phyloP scores from a whole-genome alignment of 1,139 yeast genomes.

The Diutina neorugosa region DNA sequence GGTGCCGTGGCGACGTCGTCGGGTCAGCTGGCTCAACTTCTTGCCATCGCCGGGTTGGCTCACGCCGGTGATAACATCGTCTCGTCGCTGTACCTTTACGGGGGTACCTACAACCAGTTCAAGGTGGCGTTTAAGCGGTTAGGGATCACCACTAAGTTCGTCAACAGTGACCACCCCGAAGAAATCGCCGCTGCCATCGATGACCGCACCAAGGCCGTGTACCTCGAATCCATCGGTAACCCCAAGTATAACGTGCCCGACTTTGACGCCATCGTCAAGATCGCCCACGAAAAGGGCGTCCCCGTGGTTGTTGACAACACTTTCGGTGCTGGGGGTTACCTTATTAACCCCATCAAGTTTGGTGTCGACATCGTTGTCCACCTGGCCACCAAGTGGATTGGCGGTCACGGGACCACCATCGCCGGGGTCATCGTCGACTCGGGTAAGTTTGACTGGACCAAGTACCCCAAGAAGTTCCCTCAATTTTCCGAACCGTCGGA shows the following conservation, averaged over 20 bases:
- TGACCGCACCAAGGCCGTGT: slow-evolving; percentile 78
- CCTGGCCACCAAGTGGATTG: slow-evolving; percentile 97
- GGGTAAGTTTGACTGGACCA: slow-evolving; percentile 86
- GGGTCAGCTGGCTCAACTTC: slow-evolving; percentile 90
- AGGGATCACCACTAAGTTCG: slow-evolving; percentile 79
- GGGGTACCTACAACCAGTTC: slow-evolving; percentile 94
- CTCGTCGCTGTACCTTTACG: slow-evolving; percentile 81
- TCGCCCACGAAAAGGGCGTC: slow-evolving; percentile 81
- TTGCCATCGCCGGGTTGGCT: slow-evolving; percentile 77
- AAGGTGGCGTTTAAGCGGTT: slow-evolving; percentile 82
- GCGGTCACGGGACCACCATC: slow-evolving; percentile 94
- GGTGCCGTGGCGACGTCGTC: slow-evolving; percentile 87
- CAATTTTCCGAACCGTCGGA: slow-evolving; percentile 85
- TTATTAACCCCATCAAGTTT: slow-evolving; percentile 71
- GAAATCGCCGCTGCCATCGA: slow-evolving; percentile 68
- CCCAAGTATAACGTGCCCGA: slow-evolving; percentile 92
- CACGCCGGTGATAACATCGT: slow-evolving; percentile 83
- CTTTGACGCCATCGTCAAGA: slow-evolving; percentile 59
- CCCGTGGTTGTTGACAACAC: slow-evolving; percentile 96
- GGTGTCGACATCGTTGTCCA: slow-evolving; percentile 84
- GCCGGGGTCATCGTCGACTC: slow-evolving; percentile 87
- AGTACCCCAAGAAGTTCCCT: slow-evolving; percentile 79
- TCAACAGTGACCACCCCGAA: slow-evolving; percentile 60
- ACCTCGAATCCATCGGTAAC: slow-evolving; percentile 86
- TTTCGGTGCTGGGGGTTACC: slow-evolving; percentile 92